phyloP scores from a whole-genome alignment of 192 early-diverging fungal genomes.

The Fimicolochytrium jonesii region DNA sequence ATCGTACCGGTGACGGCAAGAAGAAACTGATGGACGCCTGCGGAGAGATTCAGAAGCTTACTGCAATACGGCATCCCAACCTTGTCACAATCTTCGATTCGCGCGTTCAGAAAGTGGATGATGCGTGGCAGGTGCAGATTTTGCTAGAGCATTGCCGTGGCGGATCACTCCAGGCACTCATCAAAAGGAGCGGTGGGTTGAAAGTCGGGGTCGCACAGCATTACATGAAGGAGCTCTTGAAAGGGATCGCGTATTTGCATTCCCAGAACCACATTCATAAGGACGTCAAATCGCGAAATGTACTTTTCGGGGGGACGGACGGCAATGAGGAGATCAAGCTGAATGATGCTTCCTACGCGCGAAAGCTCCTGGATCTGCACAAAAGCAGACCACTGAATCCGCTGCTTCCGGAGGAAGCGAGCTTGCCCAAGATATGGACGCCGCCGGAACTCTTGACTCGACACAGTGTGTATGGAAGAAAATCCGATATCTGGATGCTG shows the following conservation, averaged over 20 bases:
- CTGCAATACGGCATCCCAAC: conserved; percentile 26
- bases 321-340: conserved; percentile 28
- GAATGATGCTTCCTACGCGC: conserved; percentile 20
- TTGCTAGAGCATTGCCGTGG: conserved; percentile 30
- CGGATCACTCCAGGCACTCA: conserved; percentile 22
- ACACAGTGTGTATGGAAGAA: conserved; percentile 28
- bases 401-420: neutral
- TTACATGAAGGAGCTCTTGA: conserved; percentile 31
- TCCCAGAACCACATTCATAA: conserved; percentile 36
- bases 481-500: conserved; percentile 26
- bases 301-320: conserved; percentile 24
- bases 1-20: conserved; percentile 22
- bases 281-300: conserved; percentile 24
- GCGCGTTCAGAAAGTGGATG: neutral
- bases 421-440: neutral
- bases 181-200: conserved; percentile 23
- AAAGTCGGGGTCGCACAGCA: conserved; percentile 15
- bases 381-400: conserved; percentile 1
- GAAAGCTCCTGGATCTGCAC: conserved; percentile 26
- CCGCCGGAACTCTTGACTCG: conserved; percentile 27
- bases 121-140: conserved; percentile 17
- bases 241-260: conserved; percentile 36
- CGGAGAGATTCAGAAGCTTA: conserved; percentile 19
- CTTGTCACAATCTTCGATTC: conserved; percentile 29
- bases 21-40: conserved; percentile 27